A percentile compares a stretch with the other conserved stretches of the same genome.
Conservation (phyloP, 2,329 filamentous ascomycete genomes). For the Alternaria sp. region DNA sequence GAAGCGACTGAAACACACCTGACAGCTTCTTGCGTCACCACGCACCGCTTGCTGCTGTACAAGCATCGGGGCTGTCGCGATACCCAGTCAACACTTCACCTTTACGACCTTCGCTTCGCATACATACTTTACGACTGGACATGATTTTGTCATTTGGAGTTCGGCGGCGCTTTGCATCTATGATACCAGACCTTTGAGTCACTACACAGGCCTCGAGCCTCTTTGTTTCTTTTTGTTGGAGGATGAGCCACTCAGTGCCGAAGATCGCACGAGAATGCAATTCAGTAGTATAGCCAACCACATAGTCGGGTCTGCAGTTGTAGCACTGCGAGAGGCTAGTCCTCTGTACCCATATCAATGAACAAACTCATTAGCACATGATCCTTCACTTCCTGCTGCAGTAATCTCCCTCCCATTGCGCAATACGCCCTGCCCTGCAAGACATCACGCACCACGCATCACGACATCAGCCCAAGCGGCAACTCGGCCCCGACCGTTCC, state of each 20-base stretch:
- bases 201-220: slow-evolving; percentile 36
- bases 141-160: slow-evolving; percentile 37
- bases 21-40: slow-evolving; percentile 17
- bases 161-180: slow-evolving; percentile 33
- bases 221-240: slow-evolving; percentile 19
- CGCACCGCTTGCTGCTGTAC: slow-evolving; percentile 16
- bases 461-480: neutral
- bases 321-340: slow-evolving; percentile 8
- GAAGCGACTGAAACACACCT: slow-evolving; percentile 7
- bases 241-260: slow-evolving; percentile 1
- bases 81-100: slow-evolving; percentile 23
- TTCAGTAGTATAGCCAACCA: slow-evolving; percentile 7
- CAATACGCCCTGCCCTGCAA: neutral
- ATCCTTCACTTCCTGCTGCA: neutral
- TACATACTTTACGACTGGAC: slow-evolving; percentile 40
- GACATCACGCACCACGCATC: neutral
- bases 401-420: slow-evolving; percentile 5
- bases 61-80: neutral
- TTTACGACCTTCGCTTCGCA: slow-evolving; percentile 20
- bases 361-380: slow-evolving; percentile 7
- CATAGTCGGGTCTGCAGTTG: slow-evolving; percentile 4
- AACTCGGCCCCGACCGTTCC: neutral
- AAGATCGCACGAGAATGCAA: slow-evolving; percentile 1
- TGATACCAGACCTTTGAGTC: slow-evolving; percentile 49
- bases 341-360: slow-evolving; percentile 9